Conservation (phyloP, 1,284 basidiomycete genomes). For the Microbotryum saponariae region DNA sequence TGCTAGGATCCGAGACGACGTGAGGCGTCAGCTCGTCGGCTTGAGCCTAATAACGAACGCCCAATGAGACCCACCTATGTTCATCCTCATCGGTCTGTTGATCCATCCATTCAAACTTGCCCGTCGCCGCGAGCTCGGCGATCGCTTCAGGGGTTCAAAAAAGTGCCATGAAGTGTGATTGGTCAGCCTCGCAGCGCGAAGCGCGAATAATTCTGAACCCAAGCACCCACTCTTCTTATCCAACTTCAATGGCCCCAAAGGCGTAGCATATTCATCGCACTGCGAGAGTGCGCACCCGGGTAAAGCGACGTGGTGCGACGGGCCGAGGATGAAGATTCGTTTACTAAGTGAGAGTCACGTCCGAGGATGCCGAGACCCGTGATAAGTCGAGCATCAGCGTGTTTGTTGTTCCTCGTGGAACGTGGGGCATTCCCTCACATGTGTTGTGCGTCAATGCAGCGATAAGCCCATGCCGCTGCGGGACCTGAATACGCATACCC, state of each 20-base stretch:
- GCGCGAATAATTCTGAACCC: background rate
- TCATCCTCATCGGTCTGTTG: constrained; percentile 76
- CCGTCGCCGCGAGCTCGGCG: constrained; percentile 57
- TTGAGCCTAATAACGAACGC: too few species aligned
- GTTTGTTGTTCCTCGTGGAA: too few species aligned
- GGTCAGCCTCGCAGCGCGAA: too few species aligned
- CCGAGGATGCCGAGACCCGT: background rate
- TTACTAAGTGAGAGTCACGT: constrained; percentile 12
- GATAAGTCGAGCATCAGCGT: background rate
- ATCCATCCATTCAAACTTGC: constrained; percentile 64
- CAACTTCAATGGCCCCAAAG: constrained; percentile 71
- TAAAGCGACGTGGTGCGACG: constrained; percentile 87
- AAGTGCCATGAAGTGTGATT: background rate
- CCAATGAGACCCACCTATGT: constrained; percentile 47
- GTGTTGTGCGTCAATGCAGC: constrained; percentile 65
- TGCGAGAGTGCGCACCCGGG: constrained; percentile 75
- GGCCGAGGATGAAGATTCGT: constrained; percentile 88
- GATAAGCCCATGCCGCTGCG: constrained; percentile 93
- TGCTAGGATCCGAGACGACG: constrained; percentile 46
- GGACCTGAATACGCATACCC: constrained; percentile 92
- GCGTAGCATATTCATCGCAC: constrained; percentile 72
- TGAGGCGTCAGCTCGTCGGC: background rate
- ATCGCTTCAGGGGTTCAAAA: constrained; percentile 50
- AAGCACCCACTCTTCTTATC: constrained; percentile 62
- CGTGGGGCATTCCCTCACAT: constrained; percentile 53